Evolutionary conservation across 495 filamentous ascomycete species (phyloP).

Genomic region (Penicillium cosmopolitanum): DNA sequence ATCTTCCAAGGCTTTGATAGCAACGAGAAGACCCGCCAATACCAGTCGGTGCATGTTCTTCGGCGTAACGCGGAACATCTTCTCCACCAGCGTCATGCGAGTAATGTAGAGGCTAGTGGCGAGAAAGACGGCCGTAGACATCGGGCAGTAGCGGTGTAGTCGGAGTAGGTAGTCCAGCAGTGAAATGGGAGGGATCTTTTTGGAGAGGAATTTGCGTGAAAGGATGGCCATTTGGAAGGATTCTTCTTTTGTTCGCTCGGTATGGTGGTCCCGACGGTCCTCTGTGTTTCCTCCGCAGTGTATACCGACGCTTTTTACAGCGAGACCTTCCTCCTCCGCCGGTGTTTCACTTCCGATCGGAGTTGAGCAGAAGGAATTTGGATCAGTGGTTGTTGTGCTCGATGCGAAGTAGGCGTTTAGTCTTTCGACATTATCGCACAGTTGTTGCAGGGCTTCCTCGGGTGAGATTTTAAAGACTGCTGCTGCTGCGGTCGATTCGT

Average conservation of each 20-base stretch:
- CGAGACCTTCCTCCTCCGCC: constrained; percentile 22
- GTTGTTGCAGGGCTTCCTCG: constrained; percentile 75
- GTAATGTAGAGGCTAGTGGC: constrained; percentile 90
- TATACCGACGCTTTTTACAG: constrained; percentile 30
- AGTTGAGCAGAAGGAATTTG: constrained; percentile 50
- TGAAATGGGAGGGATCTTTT: constrained; percentile 76
- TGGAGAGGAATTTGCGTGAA: constrained; percentile 89
- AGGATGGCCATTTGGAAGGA: constrained; percentile 53
- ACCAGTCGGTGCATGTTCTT: constrained; percentile 87
- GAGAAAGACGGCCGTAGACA: constrained; percentile 96
- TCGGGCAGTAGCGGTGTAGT: constrained; percentile 87
- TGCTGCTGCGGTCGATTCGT: constrained; percentile 16
- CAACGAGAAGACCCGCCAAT: constrained; percentile 80
- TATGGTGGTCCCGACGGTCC: neutral
- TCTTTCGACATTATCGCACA: constrained; percentile 71
- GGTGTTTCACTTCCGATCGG: constrained; percentile 60
- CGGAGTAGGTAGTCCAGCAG: constrained; percentile 85
- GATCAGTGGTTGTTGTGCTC: constrained; percentile 46
- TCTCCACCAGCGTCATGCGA: constrained; percentile 73
- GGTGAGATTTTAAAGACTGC: constrained; percentile 77
- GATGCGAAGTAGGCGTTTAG: constrained; percentile 68
- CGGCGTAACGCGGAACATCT: constrained; percentile 71
- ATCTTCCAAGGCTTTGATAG: constrained; percentile 93
- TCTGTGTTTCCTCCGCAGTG: constrained; percentile 29
- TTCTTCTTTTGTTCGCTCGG: constrained; percentile 16